These are phyloP conservation scores for Mucor racemosus DNA, from an alignment of 371 early-diverging fungal genomes.

Conservation along the genomic window DNA sequence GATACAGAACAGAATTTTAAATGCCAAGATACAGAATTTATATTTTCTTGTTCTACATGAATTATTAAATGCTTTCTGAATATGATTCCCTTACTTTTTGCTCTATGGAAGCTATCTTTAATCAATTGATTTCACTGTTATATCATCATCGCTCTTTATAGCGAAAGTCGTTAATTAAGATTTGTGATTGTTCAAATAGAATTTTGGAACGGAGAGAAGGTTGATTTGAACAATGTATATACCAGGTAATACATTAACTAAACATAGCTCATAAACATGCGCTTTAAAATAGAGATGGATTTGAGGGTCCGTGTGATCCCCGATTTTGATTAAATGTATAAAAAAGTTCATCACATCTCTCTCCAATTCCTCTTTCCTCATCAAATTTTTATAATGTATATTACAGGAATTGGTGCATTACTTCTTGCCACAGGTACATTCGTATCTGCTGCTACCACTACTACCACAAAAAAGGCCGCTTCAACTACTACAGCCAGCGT, in stretches of 20 bases:
- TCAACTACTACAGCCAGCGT: constrained; percentile 16
- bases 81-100: too few species aligned
- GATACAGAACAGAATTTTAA: not conserved
- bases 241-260: constrained; percentile 3
- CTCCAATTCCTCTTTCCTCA: not conserved
- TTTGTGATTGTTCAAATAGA: not conserved
- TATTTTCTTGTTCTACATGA: not conserved
- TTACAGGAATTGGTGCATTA: constrained; percentile 31
- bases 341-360: not conserved
- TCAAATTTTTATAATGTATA: constrained; percentile 17
- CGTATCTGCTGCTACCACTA: constrained; percentile 31
- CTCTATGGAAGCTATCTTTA: too few species aligned
- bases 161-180: too few species aligned
- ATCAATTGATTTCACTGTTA: too few species aligned
- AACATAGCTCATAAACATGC: constrained; percentile 3
- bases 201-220: not conserved
- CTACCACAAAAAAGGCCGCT: constrained; percentile 9
- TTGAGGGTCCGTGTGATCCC: constrained; percentile 4
- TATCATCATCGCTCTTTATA: too few species aligned
- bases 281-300: constrained; percentile 1
- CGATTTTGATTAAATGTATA: not conserved
- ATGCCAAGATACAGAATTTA: not conserved
- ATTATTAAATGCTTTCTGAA: too few species aligned
- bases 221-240: not conserved
- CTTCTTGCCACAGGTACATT: constrained; percentile 32